A percentile compares a stretch with the other conserved stretches of the same genome.
phyloP scores from a whole-genome alignment of 1,139 yeast genomes.

The Yamadazyma jaroonii region DNA sequence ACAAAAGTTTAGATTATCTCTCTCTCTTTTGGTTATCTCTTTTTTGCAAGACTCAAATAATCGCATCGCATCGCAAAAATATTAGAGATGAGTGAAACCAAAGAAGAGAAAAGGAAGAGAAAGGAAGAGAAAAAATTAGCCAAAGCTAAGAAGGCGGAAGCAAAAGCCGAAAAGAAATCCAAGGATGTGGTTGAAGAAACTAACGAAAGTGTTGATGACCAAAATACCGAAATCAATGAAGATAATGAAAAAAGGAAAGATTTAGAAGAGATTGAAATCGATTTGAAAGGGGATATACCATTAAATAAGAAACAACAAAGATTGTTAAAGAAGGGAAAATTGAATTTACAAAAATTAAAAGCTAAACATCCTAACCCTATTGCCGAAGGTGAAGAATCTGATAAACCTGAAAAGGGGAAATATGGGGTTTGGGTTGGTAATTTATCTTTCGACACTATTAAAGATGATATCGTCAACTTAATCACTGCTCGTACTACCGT shows the following conservation, averaged over 20 bases:
- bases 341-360: slow-evolving; percentile 56
- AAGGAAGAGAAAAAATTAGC: slow-evolving; percentile 15
- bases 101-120: slow-evolving; percentile 22
- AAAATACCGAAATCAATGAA: slow-evolving; percentile 5
- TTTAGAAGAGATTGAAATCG: slow-evolving; percentile 72
- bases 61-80: slow-evolving; percentile 5
- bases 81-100: slow-evolving; percentile 10
- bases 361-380: slow-evolving; percentile 48
- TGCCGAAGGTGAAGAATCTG: slow-evolving; percentile 29
- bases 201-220: slow-evolving; percentile 4
- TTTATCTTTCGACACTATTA: slow-evolving; percentile 78
- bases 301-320: slow-evolving; percentile 91
- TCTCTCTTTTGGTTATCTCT: not conserved
- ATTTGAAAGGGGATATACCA: slow-evolving; percentile 74
- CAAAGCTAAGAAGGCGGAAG: slow-evolving; percentile 9
- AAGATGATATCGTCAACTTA: slow-evolving; percentile 69
- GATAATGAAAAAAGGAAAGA: slow-evolving; percentile 12
- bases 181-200: not conserved
- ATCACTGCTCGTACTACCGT: slow-evolving; percentile 58
- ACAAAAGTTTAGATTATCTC: slow-evolving; percentile 1
- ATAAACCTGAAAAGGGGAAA: slow-evolving; percentile 27
- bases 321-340: slow-evolving; percentile 75
- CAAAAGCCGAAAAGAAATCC: not conserved
- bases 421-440: slow-evolving; percentile 96
- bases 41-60: slow-evolving; percentile 1